Conservation (phyloP, 2,329 filamentous ascomycete genomes). For the Aspergillus quadrilineatus region DNA sequence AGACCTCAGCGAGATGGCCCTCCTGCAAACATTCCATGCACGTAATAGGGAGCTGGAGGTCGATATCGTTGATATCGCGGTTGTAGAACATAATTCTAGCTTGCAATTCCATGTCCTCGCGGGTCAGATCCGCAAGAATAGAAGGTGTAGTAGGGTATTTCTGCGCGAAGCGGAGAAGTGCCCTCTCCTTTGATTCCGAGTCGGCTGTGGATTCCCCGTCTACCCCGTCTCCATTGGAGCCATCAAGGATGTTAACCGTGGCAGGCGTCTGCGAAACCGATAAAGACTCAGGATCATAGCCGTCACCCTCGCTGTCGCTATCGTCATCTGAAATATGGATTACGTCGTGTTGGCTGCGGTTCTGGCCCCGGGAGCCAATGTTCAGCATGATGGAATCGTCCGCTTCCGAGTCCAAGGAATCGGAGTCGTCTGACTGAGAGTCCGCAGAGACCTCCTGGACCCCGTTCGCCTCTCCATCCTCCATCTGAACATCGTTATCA, state of each 20-base stretch:
- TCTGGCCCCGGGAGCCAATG: conserved; percentile 27
- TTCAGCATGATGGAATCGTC: conserved; percentile 47
- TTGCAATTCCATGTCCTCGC: conserved; percentile 41
- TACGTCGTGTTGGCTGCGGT: conserved; percentile 14
- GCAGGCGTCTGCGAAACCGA: conserved; percentile 9
- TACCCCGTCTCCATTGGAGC: neutral
- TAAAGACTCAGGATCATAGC: conserved; percentile 26
- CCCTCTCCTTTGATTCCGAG: conserved; percentile 33
- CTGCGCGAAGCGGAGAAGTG: conserved; percentile 32
- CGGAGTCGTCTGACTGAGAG: conserved; percentile 29
- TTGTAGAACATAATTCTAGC: conserved; percentile 43
- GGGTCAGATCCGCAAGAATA: conserved; percentile 38
- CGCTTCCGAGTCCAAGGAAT: conserved; percentile 35
- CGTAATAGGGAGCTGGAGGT: conserved; percentile 42
- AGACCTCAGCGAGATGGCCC: conserved; percentile 45
- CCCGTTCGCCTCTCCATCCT: conserved; percentile 32
- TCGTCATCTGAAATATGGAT: conserved; percentile 2
- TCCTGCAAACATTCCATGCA: conserved; percentile 45
- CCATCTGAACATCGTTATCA: conserved; percentile 17
- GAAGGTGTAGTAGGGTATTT: conserved; percentile 37
- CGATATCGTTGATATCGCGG: conserved; percentile 36
- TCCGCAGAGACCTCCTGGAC: conserved; percentile 16
- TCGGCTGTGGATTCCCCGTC: neutral
- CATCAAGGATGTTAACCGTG: conserved; percentile 14
- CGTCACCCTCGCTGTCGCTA: conserved; percentile 12